phyloP scores from a whole-genome alignment of 192 early-diverging fungal species.

The Anaeromyces robustus region DNA sequence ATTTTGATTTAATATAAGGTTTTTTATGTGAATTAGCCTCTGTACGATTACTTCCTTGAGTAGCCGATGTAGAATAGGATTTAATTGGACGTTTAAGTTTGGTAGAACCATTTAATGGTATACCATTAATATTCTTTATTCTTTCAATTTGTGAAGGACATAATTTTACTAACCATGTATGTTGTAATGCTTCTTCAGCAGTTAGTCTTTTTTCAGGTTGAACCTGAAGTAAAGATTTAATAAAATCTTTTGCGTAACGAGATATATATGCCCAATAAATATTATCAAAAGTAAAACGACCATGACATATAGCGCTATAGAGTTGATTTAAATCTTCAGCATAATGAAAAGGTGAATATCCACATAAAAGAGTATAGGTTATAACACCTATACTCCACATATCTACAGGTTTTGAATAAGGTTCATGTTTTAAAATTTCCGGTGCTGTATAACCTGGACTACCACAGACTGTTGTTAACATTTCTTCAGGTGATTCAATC shows the following conservation, averaged over 20 bases:
- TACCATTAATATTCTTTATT: not conserved
- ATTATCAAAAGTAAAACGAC: not conserved
- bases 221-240: conserved; percentile 44
- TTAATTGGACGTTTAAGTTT: not conserved
- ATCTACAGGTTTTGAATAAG: conserved; percentile 3
- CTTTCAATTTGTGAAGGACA: not conserved
- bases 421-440: conserved; percentile 1
- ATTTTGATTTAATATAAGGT: not conserved
- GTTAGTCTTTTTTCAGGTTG: conserved; percentile 53
- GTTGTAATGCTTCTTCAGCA: conserved; percentile 51
- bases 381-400: conserved; percentile 1
- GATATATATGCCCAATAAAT: not conserved
- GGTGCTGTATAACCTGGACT: conserved; percentile 6
- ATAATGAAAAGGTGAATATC: not conserved
- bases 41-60: not conserved
- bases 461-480: conserved; percentile 3
- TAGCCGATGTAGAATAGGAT: not conserved
- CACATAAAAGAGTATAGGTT: not conserved
- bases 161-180: conserved; percentile 50
- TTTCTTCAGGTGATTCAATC: not conserved
- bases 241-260: conserved; percentile 48
- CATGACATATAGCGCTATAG: not conserved
- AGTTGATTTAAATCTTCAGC: not conserved
- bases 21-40: not conserved
- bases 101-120: not conserved